Base-by-base conservation (phyloP, 345 rosid genomes). In the Viola odorata region DNA sequence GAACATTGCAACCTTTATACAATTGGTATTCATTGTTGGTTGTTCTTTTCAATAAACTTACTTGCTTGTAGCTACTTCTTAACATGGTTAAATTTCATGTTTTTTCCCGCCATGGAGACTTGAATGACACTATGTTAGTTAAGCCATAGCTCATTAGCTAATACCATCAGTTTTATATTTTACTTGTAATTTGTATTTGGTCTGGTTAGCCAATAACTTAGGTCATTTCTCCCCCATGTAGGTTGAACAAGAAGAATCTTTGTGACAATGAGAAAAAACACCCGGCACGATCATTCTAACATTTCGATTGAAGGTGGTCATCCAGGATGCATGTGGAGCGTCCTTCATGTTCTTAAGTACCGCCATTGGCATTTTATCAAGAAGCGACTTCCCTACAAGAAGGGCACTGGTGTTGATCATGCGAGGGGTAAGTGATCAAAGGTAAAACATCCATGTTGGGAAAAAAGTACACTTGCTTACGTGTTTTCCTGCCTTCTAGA, bases 271-370 rank as follows among this genome's bases (percentile, higher is more conserved):
- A 84, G 88, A 58, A 83, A 75, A 78, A 79, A 78, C 8, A 53
- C 23, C 69, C 76, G 70, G 8, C 63, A 66, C 15, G 64, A 68
- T 60, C 36, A 41, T n/a, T 42, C 80, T 16, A 63, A 61, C 56
- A 48, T 73, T 42, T 70, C 79, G 16, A 44, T 70, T 44, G 74
- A 63, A 10, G 62, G 69, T 37, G 63, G 70, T 45, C 69, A 61
- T 61, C 84, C 85, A 15, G 81, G 92, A 66, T 82, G 87, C 72
- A 74, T 80, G 77, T 85, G 89, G 95, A 79, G 95, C 39, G 53
- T 89, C 1, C 73, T 89, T 64, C 87, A 85, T 54, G 72, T 77
- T 15, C 84, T 89, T 38, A 81, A 80, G 52, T 78, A 85, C 58
- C 84, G 80, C 7, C 83, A 74, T 23, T 85, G 96, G 88, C 82